Percentiles rank a stretch among this genome's conserved stretches.
These are phyloP conservation scores for Debaryomycetaceae sp. DNA, from an alignment of 1,139 yeast genomes.

Conservation along the genomic window DNA sequence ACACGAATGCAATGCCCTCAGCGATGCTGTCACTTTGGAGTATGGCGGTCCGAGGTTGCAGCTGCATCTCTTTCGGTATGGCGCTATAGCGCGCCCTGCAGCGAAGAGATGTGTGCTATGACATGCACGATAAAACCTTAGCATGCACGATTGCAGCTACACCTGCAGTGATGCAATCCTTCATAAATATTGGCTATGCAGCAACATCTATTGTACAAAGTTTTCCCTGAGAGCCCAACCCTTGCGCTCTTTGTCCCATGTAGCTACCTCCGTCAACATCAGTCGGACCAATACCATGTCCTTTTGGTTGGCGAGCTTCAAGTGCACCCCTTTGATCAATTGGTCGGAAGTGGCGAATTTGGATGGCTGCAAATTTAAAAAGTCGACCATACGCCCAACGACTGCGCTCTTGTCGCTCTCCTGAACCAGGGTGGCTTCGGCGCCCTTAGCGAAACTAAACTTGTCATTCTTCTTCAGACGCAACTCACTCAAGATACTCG, in stretches of 20 bases:
- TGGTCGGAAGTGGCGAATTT: slow-evolving; percentile 53
- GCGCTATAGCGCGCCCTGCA: no score
- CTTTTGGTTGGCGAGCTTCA: slow-evolving; percentile 45
- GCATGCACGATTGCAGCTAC: no score
- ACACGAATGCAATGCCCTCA: no score
- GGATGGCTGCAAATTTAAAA: slow-evolving; percentile 29
- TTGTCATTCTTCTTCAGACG: slow-evolving; percentile 24
- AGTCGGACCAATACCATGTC: slow-evolving; percentile 65
- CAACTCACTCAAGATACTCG: slow-evolving; percentile 32
- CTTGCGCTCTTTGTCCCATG: slow-evolving; percentile 53
- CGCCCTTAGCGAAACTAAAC: slow-evolving; percentile 10
- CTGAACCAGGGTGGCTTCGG: slow-evolving; percentile 13
- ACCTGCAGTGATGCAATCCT: neutral
- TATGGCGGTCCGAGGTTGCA: no score
- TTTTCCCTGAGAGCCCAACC: slow-evolving; percentile 69
- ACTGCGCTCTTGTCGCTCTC: slow-evolving; percentile 24
- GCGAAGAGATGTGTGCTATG: no score
- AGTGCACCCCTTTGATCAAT: slow-evolving; percentile 47
- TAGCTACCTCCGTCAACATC: slow-evolving; percentile 63
- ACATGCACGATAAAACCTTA: no score
- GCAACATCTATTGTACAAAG: slow-evolving; percentile 17
- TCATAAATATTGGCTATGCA: neutral
- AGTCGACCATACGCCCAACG: slow-evolving; percentile 30
- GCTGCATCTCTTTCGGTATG: no score
- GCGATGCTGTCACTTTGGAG: no score